Conservation (phyloP, 2,329 filamentous ascomycete species). For the Hirsutella rhossiliensis region DNA sequence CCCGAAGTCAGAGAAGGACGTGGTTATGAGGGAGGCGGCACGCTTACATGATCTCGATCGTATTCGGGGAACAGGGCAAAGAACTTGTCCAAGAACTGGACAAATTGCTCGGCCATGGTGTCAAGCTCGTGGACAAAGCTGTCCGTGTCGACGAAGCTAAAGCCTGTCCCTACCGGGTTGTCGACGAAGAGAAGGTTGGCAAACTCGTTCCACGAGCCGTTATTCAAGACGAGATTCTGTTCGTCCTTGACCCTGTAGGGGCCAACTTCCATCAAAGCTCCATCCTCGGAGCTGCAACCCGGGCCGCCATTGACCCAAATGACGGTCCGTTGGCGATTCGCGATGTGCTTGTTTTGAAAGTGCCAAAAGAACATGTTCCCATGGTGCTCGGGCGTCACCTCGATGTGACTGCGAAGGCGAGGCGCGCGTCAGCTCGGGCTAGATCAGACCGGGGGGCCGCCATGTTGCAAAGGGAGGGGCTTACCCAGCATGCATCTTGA, state of each 20-base stretch:
- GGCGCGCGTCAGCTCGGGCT: constrained; percentile 11
- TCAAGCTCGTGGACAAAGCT: constrained; percentile 75
- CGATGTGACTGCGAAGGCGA: constrained; percentile 59
- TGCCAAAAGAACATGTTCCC: constrained; percentile 99
- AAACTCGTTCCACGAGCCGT: constrained; percentile 98
- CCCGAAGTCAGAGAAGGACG: constrained; percentile 7
- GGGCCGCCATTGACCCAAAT: constrained; percentile 97
- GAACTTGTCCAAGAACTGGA: constrained; percentile 84
- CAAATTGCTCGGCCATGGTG: constrained; percentile 81
- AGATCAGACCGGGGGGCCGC: not conserved
- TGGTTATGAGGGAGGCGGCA: not conserved
- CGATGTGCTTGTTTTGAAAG: constrained; percentile 90
- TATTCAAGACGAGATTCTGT: constrained; percentile 62
- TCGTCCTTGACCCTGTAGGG: constrained; percentile 78
- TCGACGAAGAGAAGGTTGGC: constrained; percentile 95
- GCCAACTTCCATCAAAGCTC: constrained; percentile 89
- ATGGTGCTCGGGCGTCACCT: constrained; percentile 72
- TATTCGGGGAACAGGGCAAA: constrained; percentile 87
- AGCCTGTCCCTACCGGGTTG: constrained; percentile 92
- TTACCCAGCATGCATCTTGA: constrained; percentile 99
- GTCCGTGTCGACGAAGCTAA: constrained; percentile 88
- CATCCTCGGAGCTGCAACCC: constrained; percentile 95
- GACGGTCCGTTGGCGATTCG: constrained; percentile 78
- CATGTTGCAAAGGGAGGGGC: constrained; percentile 16
- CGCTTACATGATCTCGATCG: constrained; percentile 75